phyloP scores from a whole-genome alignment of 805 yeast species.

The Dipodascopsis uninucleata region DNA sequence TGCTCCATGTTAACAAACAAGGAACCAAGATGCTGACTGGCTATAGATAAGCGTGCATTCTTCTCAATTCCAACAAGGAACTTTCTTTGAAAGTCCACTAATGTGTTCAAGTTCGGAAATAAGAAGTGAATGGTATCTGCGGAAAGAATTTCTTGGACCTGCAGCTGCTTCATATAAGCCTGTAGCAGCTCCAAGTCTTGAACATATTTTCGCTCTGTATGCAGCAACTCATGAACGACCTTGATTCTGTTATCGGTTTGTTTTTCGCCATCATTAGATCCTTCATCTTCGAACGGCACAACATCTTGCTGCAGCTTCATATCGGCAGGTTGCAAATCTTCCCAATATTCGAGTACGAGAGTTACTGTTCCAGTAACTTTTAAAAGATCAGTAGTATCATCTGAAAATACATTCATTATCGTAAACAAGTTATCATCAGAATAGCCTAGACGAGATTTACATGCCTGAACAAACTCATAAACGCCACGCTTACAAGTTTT shows the following conservation, averaged over 20 bases:
- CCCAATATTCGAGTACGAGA: slow-evolving; percentile 52
- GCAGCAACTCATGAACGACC: slow-evolving; percentile 78
- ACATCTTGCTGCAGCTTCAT: neutral
- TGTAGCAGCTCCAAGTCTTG: slow-evolving; percentile 76
- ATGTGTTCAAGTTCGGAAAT: slow-evolving; percentile 78
- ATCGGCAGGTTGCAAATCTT: slow-evolving; percentile 8
- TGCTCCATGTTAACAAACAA: slow-evolving; percentile 80
- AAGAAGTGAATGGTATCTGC: slow-evolving; percentile 75
- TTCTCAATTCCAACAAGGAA: slow-evolving; percentile 85
- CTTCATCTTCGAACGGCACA: neutral
- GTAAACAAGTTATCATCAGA: slow-evolving; percentile 79
- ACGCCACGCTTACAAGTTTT: slow-evolving; percentile 83
- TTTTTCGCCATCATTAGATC: slow-evolving; percentile 15
- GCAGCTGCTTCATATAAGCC: slow-evolving; percentile 63
- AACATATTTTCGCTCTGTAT: slow-evolving; percentile 89
- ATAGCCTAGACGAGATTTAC: slow-evolving; percentile 68
- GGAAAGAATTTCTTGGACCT: slow-evolving; percentile 61
- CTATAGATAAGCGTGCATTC: slow-evolving; percentile 68
- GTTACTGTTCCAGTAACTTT: slow-evolving; percentile 72
- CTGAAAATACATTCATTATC: slow-evolving; percentile 82
- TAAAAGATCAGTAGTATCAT: slow-evolving; percentile 70
- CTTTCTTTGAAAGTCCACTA: slow-evolving; percentile 88
- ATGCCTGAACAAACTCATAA: slow-evolving; percentile 83
- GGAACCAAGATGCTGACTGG: slow-evolving; percentile 82
- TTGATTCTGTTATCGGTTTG: slow-evolving; percentile 61